These are phyloP conservation scores for Ascocoryne sarcoides DNA, from an alignment of 2,329 filamentous ascomycete genomes.

Conservation along the genomic window DNA sequence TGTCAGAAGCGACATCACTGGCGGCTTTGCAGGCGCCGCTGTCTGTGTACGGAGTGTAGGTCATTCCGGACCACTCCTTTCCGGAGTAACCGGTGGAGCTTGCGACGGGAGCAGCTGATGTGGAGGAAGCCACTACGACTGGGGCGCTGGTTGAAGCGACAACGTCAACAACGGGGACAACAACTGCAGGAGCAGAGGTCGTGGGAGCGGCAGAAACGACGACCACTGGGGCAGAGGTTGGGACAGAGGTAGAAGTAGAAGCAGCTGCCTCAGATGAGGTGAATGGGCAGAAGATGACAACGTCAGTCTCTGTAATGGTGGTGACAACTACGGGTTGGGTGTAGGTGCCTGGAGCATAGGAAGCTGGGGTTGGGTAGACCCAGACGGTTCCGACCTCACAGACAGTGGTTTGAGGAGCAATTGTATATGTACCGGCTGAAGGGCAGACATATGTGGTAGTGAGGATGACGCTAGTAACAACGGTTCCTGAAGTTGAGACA, in stretches of 20 bases:
- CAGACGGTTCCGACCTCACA: conserved; percentile 46
- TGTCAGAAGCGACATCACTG: conserved; percentile 48
- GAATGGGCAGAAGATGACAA: conserved; percentile 64
- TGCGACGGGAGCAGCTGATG: conserved; percentile 26
- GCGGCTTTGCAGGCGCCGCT: conserved; percentile 55
- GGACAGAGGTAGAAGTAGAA: conserved; percentile 20
- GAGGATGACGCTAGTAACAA: conserved; percentile 58
- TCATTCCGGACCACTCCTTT: conserved; percentile 59
- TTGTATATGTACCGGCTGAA: conserved; percentile 65
- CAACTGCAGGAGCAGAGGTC: neutral
- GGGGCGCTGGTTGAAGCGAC: conserved; percentile 27
- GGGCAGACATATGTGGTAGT: conserved; percentile 68
- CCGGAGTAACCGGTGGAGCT: conserved; percentile 15
- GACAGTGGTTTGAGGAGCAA: conserved; percentile 57
- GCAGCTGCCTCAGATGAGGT: conserved; percentile 33
- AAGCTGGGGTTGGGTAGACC: conserved; percentile 57
- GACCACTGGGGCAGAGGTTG: conserved; percentile 18
- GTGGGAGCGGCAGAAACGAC: neutral
- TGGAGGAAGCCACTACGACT: conserved; percentile 27
- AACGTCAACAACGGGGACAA: conserved; percentile 3
- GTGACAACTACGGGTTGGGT: conserved; percentile 57
- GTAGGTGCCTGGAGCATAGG: conserved; percentile 63
- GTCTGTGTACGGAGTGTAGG: conserved; percentile 67
- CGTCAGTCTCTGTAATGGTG: conserved; percentile 60
- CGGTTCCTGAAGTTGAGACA: conserved; percentile 47